These are phyloP conservation scores for Chlamydomonas sp. DNA, from an alignment of 139 green algal species.

Conservation along the genomic window DNA sequence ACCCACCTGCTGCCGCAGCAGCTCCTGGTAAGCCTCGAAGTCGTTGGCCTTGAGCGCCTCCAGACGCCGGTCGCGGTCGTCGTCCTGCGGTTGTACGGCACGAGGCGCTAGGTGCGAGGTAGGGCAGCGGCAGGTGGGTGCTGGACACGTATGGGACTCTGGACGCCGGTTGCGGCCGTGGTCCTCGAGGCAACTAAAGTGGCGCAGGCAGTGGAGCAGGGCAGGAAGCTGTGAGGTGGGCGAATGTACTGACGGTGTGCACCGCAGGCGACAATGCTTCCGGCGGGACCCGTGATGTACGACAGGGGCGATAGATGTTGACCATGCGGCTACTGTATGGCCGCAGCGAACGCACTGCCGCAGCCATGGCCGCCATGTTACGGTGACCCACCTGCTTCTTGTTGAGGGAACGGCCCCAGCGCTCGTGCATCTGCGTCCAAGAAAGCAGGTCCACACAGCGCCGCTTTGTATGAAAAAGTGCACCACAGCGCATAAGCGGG, in stretches of 20 bases:
- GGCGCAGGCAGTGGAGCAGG: not conserved
- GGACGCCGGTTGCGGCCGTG: too few relatives aligned
- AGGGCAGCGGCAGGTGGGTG: not conserved
- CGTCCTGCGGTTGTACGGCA: slow-evolving; percentile 10
- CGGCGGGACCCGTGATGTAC: too few relatives aligned
- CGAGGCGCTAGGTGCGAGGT: not conserved
- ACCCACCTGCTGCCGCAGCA: slow-evolving; percentile 76
- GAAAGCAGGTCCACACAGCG: not conserved
- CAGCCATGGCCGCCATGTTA: not conserved
- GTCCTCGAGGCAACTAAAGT: too few relatives aligned
- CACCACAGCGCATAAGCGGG: not conserved
- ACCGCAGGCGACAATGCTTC: too few relatives aligned
- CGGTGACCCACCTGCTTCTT: slow-evolving; percentile 39
- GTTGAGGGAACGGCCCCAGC: slow-evolving; percentile 55
- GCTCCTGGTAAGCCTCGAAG: slow-evolving; percentile 94
- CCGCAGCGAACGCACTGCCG: not conserved
- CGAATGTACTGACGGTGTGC: too few relatives aligned
- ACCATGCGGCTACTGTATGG: not conserved
- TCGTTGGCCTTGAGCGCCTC: slow-evolving; percentile 91
- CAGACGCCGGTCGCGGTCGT: slow-evolving; percentile 60
- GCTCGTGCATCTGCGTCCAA: slow-evolving; percentile 66
- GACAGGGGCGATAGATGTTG: too few relatives aligned
- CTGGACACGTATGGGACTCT: too few relatives aligned
- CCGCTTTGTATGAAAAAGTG: not conserved
- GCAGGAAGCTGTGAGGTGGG: not conserved